phyloP scores from a whole-genome alignment of 2,329 filamentous ascomycete species.

The Penicillium polonicum region DNA sequence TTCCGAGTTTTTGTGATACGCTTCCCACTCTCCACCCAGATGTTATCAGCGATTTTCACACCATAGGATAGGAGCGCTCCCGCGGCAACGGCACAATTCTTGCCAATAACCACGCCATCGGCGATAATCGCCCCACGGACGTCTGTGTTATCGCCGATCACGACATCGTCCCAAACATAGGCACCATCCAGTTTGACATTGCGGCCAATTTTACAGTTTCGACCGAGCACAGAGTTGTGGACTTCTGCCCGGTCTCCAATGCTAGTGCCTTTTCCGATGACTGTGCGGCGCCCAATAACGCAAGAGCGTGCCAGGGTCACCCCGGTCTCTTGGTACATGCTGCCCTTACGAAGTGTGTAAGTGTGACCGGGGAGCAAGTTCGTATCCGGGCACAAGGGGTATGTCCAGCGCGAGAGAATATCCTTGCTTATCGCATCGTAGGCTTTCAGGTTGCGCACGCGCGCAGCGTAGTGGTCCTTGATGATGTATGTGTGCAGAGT shows the following conservation, averaged over 20 bases:
- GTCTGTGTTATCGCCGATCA: slow-evolving; percentile 70
- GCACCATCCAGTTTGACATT: slow-evolving; percentile 77
- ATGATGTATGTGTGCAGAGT: slow-evolving; percentile 91
- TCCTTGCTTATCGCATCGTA: slow-evolving; percentile 89
- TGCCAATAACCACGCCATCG: slow-evolving; percentile 68
- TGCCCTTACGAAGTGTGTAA: slow-evolving; percentile 68
- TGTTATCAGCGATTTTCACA: slow-evolving; percentile 67
- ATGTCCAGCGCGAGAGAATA: slow-evolving; percentile 82
- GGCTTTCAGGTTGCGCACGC: slow-evolving; percentile 80
- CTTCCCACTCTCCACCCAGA: slow-evolving; percentile 43
- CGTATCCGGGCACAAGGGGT: slow-evolving; percentile 83
- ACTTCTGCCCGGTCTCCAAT: slow-evolving; percentile 72
- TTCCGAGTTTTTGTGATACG: slow-evolving; percentile 48
- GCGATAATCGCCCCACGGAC: slow-evolving; percentile 75
- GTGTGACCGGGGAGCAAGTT: slow-evolving; percentile 77
- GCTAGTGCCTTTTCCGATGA: slow-evolving; percentile 73
- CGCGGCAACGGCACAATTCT: slow-evolving; percentile 64
- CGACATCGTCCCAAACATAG: slow-evolving; percentile 83
- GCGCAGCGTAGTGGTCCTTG: slow-evolving; percentile 77
- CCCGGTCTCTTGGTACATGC: slow-evolving; percentile 74
- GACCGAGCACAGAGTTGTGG: slow-evolving; percentile 75
- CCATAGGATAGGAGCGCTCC: slow-evolving; percentile 79
- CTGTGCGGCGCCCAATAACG: slow-evolving; percentile 64
- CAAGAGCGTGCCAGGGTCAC: slow-evolving; percentile 73
- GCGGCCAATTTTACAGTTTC: slow-evolving; percentile 80